Base-by-base conservation (phyloP, 2,329 filamentous ascomycete genomes). In the Stemphylium lycopersici region DNA sequence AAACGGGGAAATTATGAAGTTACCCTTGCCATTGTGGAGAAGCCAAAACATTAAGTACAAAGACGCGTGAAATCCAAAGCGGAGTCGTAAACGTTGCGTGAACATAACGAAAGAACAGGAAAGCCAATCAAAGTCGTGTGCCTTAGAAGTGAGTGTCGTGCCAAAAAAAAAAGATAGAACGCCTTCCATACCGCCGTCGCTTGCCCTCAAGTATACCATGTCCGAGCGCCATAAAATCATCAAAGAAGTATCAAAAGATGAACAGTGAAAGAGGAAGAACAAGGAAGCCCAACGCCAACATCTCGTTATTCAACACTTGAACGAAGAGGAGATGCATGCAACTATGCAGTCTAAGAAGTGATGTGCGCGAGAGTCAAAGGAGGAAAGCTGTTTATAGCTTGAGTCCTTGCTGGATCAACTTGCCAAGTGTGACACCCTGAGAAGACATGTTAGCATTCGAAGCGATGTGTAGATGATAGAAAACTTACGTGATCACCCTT, bases 401-500 rank as follows among this genome's bases (percentile, higher is more conserved):
- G 22, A 76, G 63, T 15, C 77, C 79, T 56, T 78, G 74, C 55
- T 76, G 67, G 53, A 81, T 78, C 54, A 81, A 71, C 59, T 77
- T 75, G 60, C 75, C 75, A 41, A 77, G 63, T 49, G 71, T 77
- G 31, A 59, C 70, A 66, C 72, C 73, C 75, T 77, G 36, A 32
- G 3, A 24, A 13, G 20, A 37, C 15, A 7, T 57, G 54, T 77
- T 63, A 77, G 73, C 50, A 15, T n/a, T n/a, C 50, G 3, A 15
- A 18, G 4, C 6, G 37, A 8, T 29, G 8, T n/a, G 6, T 22
- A 15, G 37, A 6, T n/a, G n/a, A n/a, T n/a, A n/a, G n/a, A 24
- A 31, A 2, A 72, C 77, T 77, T 74, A 80, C 80, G 58, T 76
- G 69, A 46, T 77, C 75, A 57, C 85, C 86, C 72, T 88, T 85